These are phyloP conservation scores for Trichopus zeylanicus DNA, from an alignment of 116 monocot genomes.

Conservation along the genomic window DNA sequence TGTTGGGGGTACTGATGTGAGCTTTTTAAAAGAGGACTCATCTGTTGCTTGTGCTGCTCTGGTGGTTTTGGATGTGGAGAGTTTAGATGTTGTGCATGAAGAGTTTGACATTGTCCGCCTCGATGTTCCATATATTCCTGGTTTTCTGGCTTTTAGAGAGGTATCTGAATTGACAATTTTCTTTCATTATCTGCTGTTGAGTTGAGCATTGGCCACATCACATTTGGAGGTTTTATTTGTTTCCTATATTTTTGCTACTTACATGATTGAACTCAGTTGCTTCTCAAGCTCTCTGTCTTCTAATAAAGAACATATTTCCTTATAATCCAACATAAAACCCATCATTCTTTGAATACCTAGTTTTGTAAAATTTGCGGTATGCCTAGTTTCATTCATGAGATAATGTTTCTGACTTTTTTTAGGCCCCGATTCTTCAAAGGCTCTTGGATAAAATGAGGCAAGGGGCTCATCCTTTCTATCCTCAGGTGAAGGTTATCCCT, in stretches of 20 bases:
- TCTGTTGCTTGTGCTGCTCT: conserved; percentile 68
- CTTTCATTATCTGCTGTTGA: neutral
- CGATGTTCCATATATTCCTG: conserved; percentile 69
- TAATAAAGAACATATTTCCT: too few species aligned
- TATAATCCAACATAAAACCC: too few species aligned
- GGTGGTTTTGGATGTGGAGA: conserved; percentile 45
- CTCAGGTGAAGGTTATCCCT: conserved; percentile 40
- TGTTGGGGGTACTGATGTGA: conserved; percentile 80
- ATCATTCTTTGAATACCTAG: too few species aligned
- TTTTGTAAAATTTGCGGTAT: too few species aligned
- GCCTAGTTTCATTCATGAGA: too few species aligned
- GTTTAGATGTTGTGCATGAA: conserved; percentile 51
- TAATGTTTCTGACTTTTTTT: conserved; percentile 9
- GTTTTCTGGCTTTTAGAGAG: conserved; percentile 94
- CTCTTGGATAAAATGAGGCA: conserved; percentile 65
- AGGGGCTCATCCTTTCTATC: conserved; percentile 42
- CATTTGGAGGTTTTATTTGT: too few species aligned
- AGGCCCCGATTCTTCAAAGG: conserved; percentile 69
- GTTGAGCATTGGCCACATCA: neutral
- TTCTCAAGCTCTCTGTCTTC: too few species aligned
- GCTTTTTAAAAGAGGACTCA: conserved; percentile 67
- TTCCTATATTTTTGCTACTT: too few species aligned
- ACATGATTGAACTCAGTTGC: too few species aligned
- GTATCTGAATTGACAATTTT: conserved; percentile 12
- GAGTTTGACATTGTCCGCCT: conserved; percentile 43